Base-by-base conservation (phyloP, 2,329 filamentous ascomycete species). In the Myriosclerotinia curreyana region DNA sequence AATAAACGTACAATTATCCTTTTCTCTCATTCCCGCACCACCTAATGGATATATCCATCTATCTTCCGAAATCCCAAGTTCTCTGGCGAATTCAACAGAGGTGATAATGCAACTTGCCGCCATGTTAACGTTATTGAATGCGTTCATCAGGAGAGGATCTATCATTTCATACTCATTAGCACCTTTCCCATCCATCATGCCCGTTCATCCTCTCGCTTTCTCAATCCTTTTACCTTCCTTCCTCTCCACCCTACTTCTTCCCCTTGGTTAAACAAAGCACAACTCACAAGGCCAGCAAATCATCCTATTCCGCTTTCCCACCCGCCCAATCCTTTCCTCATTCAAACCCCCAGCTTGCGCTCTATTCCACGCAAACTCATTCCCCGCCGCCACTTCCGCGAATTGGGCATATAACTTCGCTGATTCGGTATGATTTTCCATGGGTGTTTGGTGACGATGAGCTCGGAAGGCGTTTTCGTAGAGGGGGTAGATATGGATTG, bases 61-160 rank as follows among this genome's bases (percentile, higher is more conserved):
- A 7, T 78, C 77, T 56, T 80, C 70, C 0, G 83, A 79, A 14
- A 89, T 80, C 0, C 81, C 81, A 1, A 89, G 75, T 51, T 81
- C 74, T 50, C 73, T 74, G 0, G 87, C 87, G 70, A 79, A 77
- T 0, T 83, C 78, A 0, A 78, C 79, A 0, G 84, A 84, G 0
- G 86, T 89, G 5, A 90, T 65, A 20, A 90, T 77, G 64, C 82
- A 81, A 9, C 86, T 84, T 0, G 79, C 83, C 2, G 86, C 82
- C 17, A 89, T 76, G 66, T 90, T 89, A 44, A 90, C 81, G 2
- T 80, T 86, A 68, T 89, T 90, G 75, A 89, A 89, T 0, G 87
- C 86, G 70, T 90, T 90, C 86, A 89, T 89, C 12, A 89, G 74
- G 0, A 90, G 76, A 0, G 86, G 85, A 74, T 89, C 86, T 89